These are phyloP conservation scores for Candida germanica DNA, from an alignment of 805 yeast species.

Conservation along the genomic window DNA sequence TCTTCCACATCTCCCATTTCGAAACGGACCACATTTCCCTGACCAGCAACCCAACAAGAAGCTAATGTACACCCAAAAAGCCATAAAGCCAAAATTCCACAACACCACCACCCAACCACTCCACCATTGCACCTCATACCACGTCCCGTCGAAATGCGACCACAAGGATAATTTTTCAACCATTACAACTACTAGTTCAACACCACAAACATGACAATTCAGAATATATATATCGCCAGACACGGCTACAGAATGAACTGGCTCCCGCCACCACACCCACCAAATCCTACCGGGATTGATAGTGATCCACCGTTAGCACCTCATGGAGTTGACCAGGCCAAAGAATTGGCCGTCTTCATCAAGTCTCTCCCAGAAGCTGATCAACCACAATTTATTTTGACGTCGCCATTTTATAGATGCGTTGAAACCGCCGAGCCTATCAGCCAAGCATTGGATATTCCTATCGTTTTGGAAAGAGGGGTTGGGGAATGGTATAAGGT, in stretches of 20 bases:
- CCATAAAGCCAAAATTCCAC: no score
- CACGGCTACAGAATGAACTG: slow-evolving; percentile 93
- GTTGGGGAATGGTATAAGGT: slow-evolving; percentile 89
- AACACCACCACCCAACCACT: no score
- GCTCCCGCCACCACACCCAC: slow-evolving; percentile 69
- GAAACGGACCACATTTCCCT: no score
- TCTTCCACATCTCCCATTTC: no score
- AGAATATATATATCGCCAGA: slow-evolving; percentile 67
- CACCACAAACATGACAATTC: slow-evolving; percentile 46
- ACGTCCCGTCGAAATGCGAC: no score
- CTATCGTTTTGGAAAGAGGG: slow-evolving; percentile 72
- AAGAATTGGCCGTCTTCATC: slow-evolving; percentile 66
- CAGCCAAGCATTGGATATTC: slow-evolving; percentile 54
- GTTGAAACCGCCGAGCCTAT: slow-evolving; percentile 76
- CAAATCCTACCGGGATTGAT: slow-evolving; percentile 84
- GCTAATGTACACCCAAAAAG: no score
- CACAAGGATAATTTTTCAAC: no score
- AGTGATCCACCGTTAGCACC: slow-evolving; percentile 86
- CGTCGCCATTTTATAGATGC: slow-evolving; percentile 89
- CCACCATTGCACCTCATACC: no score
- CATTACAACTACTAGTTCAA: no score
- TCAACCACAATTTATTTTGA: slow-evolving; percentile 66
- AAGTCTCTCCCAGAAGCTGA: slow-evolving; percentile 40
- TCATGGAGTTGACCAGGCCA: slow-evolving; percentile 86
- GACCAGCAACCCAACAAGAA: no score